A percentile compares a stretch with the other conserved stretches of the same genome.
phyloP scores from a whole-genome alignment of 1,139 yeast genomes.

The Lodderomyces orthopsilosis region DNA sequence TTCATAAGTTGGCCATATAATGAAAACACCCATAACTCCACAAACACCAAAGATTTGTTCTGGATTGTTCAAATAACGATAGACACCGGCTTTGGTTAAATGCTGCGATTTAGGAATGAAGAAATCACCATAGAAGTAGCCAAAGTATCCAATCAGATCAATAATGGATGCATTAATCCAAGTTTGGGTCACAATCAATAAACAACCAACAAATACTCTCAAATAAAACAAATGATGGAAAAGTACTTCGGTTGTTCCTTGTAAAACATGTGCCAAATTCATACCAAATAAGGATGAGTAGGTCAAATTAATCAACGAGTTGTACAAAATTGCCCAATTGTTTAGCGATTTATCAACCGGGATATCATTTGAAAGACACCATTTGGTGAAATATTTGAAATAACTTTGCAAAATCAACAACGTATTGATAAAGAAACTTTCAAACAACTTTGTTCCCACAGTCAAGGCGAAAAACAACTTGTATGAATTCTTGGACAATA shows the following conservation, averaged over 20 bases:
- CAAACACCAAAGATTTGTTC: constrained; percentile 80
- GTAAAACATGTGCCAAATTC: constrained; percentile 31
- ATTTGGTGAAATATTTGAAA: constrained; percentile 62
- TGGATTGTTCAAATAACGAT: constrained; percentile 81
- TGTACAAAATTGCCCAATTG: constrained; percentile 76
- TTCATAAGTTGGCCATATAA: constrained; percentile 59
- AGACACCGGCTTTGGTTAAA: constrained; percentile 79
- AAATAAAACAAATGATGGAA: constrained; percentile 48
- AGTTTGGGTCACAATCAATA: constrained; percentile 58
- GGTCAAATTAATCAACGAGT: constrained; percentile 46
- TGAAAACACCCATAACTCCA: constrained; percentile 77
- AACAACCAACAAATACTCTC: constrained; percentile 55
- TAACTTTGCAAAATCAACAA: constrained; percentile 62
- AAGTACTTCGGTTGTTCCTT: constrained; percentile 19
- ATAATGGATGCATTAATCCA: constrained; percentile 75
- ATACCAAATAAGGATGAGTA: constrained; percentile 46
- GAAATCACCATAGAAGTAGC: constrained; percentile 91
- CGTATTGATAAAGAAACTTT: constrained; percentile 51
- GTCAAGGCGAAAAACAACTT: constrained; percentile 46
- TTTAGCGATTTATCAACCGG: constrained; percentile 68
- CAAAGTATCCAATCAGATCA: constrained; percentile 76
- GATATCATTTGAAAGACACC: constrained; percentile 65
- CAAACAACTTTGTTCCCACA: constrained; percentile 49
- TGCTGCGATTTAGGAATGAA: constrained; percentile 55
- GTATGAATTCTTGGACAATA: constrained; percentile 25